Evolutionary conservation across 768 basidiomycete species (phyloP).

Genomic region (Boletellus sp.): DNA sequence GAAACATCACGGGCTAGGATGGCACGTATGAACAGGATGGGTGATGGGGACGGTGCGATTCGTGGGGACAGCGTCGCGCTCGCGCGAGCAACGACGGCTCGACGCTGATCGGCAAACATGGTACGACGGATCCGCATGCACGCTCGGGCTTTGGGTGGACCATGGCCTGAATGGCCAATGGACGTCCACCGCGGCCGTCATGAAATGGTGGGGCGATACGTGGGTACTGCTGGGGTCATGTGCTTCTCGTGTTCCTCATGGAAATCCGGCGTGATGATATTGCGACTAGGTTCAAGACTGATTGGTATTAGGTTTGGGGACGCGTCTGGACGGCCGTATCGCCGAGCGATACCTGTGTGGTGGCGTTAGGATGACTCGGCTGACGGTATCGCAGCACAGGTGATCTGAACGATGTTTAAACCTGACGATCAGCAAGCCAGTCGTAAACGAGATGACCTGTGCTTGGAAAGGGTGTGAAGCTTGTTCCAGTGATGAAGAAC

Average conservation of each 20-base stretch:
- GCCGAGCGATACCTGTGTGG: background rate
- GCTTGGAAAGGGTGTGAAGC: background rate
- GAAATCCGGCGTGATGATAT: too few species aligned
- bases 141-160: constrained; percentile 13
- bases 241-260: background rate
- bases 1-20: too few species aligned
- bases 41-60: too few species aligned
- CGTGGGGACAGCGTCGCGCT: too few species aligned
- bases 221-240: background rate
- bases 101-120: background rate
- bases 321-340: background rate
- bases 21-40: too few species aligned
- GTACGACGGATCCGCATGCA: background rate
- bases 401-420: background rate
- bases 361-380: background rate
- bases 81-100: too few species aligned
- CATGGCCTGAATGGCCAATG: background rate
- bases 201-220: constrained; percentile 10
- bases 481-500: background rate
- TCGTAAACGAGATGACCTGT: background rate
- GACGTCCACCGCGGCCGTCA: constrained; percentile 3
- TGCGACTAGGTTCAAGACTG: too few species aligned
- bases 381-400: background rate
- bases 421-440: background rate
- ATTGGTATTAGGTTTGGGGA: too few species aligned